Conservation (phyloP, 2,329 filamentous ascomycete species). For the Aspergillus intermedius region DNA sequence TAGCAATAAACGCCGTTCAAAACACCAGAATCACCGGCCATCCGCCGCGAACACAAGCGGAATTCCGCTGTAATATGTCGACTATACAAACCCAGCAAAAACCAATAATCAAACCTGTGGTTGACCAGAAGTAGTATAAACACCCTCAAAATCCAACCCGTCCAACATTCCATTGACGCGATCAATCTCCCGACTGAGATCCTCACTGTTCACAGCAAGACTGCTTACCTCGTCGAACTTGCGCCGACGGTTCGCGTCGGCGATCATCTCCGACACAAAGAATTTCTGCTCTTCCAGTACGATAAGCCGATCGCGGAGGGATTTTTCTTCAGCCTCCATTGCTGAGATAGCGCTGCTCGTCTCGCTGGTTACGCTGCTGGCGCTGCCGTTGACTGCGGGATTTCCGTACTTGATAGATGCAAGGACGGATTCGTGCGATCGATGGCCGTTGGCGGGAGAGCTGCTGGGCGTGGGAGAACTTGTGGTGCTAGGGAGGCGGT, state of each 20-base stretch:
- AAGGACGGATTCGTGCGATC: constrained; percentile 42
- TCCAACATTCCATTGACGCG: constrained; percentile 58
- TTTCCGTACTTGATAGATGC: constrained; percentile 54
- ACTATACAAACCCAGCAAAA: constrained; percentile 3
- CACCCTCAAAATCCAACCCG: constrained; percentile 57
- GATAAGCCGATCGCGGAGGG: constrained; percentile 69
- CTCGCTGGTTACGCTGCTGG: constrained; percentile 47
- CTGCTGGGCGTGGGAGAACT: constrained; percentile 18
- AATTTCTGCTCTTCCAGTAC: constrained; percentile 89
- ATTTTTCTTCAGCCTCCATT: constrained; percentile 76
- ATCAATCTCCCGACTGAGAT: constrained; percentile 72
- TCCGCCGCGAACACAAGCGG: neutral
- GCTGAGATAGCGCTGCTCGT: constrained; percentile 56
- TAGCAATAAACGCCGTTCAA: too few species aligned
- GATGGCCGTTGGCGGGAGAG: constrained; percentile 17
- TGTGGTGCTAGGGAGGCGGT: constrained; percentile 23
- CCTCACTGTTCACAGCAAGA: constrained; percentile 71
- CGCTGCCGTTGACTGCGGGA: constrained; percentile 44
- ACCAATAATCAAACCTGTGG: constrained; percentile 9
- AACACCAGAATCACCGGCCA: neutral
- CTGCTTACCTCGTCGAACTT: constrained; percentile 83
- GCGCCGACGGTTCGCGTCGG: constrained; percentile 64
- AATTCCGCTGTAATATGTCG: neutral
- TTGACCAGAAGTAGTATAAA: constrained; percentile 32
- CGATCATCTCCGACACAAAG: constrained; percentile 80